Evolutionary conservation across 1,284 basidiomycete species (phyloP), one percentile per base, ranked within the genome.

Genomic region (Malassezia furfur): DNA sequence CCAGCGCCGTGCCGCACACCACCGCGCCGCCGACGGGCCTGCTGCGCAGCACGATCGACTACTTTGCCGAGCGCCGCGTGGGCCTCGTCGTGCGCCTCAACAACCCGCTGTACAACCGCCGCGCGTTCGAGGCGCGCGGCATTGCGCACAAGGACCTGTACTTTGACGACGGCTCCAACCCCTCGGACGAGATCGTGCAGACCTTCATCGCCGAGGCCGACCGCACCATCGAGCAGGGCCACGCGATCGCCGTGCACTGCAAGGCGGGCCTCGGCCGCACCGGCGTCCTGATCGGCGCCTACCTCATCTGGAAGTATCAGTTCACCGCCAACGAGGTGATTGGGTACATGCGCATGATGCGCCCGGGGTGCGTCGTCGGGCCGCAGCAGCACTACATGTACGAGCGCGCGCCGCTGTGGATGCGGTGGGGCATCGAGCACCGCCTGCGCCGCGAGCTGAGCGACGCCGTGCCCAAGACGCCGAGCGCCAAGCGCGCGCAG

Each of bases 271-370:
- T 94, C 19, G 90, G 90, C 21, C 81, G 90, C 48, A 94, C 90
- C 3, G 93, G 94, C 4, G 93, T 91, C 3, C 79, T 98, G 59
- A 93, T 98, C 60, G 68, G 75, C 43, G 94, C 94, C 3, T 98
- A 96, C 79, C 81, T 99, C 54, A 88, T 96, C 64, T 99, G 94
- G 87, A 96, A 94, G 78, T 91, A 96, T 70, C 87, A 87, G n/a
- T 99, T 99, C 74, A 90, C 90, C n/a, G 91, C 93, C 0, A 84
- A 85, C 54, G 94, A 99, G 77, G 91, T 86, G 9, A 98, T 98
- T 59, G 94, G 87, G 0, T 96, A 91, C 77, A 98, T 98, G 94
- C 85, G 94, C 21, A 87, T 99, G 63, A 85, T 96, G 61, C 84
- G 93, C 39, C 94, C 93, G 0, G 90, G 90, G 2, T 91, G 90